Evolutionary conservation across 2,329 filamentous ascomycete genomes (phyloP).

Genomic region (Aspergillus terreus): DNA sequence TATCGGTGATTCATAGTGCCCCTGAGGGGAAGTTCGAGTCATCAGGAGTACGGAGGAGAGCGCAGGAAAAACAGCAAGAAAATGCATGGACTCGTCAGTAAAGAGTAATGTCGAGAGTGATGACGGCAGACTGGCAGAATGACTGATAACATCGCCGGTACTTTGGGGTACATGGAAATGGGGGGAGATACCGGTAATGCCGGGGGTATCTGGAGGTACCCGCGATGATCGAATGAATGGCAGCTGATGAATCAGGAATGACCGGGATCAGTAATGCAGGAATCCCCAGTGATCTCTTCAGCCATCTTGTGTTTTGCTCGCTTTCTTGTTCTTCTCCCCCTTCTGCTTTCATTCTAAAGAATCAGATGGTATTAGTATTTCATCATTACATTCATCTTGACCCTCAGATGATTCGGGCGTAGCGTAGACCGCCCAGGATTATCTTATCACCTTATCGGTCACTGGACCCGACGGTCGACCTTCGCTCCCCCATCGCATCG

Average conservation of each 20-base stretch:
- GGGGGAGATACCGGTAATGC: not conserved
- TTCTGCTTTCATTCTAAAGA: conserved; percentile 27
- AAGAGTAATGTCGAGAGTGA: too few species aligned
- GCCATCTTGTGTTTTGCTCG: conserved; percentile 14
- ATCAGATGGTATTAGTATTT: too few species aligned
- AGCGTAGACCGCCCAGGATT: too few species aligned
- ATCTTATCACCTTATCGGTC: conserved; percentile 11
- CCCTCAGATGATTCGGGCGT: too few species aligned
- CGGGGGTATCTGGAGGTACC: not conserved
- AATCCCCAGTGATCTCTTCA: too few species aligned
- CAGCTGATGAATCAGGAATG: not conserved
- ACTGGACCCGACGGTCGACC: conserved; percentile 21
- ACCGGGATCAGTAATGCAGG: not conserved
- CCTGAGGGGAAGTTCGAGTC: not conserved
- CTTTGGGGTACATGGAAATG: too few species aligned
- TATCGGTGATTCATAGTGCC: too few species aligned
- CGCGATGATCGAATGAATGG: not conserved
- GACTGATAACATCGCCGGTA: too few species aligned
- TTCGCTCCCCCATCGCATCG: conserved; percentile 13
- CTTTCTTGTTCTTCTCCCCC: conserved; percentile 25
- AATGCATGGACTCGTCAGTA: too few species aligned
- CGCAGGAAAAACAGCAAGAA: too few species aligned
- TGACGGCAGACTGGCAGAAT: too few species aligned
- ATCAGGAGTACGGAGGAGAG: not conserved
- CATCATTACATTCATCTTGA: too few species aligned